Evolutionary conservation across 2,329 filamentous ascomycete genomes (phyloP), one percentile per base, ranked within the genome.

Genomic region (Phialocephala sp.): DNA sequence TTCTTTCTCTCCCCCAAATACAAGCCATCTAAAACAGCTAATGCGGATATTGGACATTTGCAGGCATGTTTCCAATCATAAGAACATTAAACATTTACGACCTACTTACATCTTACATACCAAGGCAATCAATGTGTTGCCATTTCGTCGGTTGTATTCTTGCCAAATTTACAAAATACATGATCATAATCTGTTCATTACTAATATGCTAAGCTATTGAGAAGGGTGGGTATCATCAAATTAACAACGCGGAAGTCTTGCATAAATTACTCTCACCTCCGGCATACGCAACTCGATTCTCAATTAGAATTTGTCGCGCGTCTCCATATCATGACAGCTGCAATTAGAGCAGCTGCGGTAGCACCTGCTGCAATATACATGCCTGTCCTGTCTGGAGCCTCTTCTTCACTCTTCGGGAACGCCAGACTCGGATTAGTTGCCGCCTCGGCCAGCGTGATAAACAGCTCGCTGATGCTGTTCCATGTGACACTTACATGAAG

Each of bases 401-500:
- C 93, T 73, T 97, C 94, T 69, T 97, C 93, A 62, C 86, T 91
- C 79, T 94, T 95, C 0, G 95, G 94, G 73, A 96, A 97, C 0
- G 91, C 94, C 0, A 89, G 91, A 72, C 89, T 93, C 0, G 95
- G 95, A 74, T 93, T 93, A 54, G 94, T 95, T 6, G 94, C 94
- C 47, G 92, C 91, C 79, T 98, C 95, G 8, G 95, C 95, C 63
- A 98, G 86, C 41, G 87, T 89, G 27, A 97, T 93, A 78, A 98
- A 99, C 41, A 98, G 85, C 79, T 99, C 95, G 69, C 91, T 91
- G 72, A 98, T 97, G 73, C 92, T 96, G 74, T 87, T 89, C 95
- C 95, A 99, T 8, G 91, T 95, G 36, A 95, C 93, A 75, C 93
- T 97, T 61, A 97, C 95, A 80, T 99, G 96, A 47, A 98, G 82